Evolutionary conservation across 148 eudicot genomes (phyloP), one percentile per base, ranked within the genome.

Genomic region (Rheum nobile): DNA sequence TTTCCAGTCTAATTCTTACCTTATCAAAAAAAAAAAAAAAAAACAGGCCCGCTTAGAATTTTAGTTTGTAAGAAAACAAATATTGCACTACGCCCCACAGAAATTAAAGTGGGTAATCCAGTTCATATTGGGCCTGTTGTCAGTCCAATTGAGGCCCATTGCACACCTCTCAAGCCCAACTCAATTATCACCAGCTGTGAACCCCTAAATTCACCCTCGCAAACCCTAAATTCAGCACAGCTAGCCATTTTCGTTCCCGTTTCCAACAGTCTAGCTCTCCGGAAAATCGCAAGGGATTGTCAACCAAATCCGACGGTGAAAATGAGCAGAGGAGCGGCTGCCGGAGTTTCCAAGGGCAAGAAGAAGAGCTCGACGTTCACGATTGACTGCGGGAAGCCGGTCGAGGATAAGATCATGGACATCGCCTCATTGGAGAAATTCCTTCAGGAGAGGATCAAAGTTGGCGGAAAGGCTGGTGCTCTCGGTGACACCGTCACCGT

Each of bases 331-430:
- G 85, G 82, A 70, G 74, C 82, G 50, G 86, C 79, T 54, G 80
- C 73, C 11, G 81, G 79, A 35, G 86, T 75, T 28, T 77, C 74
- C 38, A 85, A 85, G 74, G 88, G 88, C 13, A 89, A 89, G 87
- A 89, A 89, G 90, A 89, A 89, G 80, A 81, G 80, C 37, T 65
- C 83, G 7, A 77, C 81, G 73, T 89, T 83, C 85, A 83, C 84
- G 8, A 87, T 89, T 43, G 93, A 89, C 57, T 89, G 93, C 73
- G 50, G 80, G 17, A 89, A 89, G 81, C 93, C 93, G n/a, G 93
- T 87, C 6, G 93, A 89, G 76, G 93, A 89, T 61, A 87, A 85
- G 83, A 89, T 89, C 77, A 89, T 89, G 93, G 93, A 89, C 61
- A 89, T 89, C 19, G 89, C 90, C 34, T 89, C 93, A 0, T 83